phyloP scores from a whole-genome alignment of 148 eudicot species.

The Camellia sinensis region DNA sequence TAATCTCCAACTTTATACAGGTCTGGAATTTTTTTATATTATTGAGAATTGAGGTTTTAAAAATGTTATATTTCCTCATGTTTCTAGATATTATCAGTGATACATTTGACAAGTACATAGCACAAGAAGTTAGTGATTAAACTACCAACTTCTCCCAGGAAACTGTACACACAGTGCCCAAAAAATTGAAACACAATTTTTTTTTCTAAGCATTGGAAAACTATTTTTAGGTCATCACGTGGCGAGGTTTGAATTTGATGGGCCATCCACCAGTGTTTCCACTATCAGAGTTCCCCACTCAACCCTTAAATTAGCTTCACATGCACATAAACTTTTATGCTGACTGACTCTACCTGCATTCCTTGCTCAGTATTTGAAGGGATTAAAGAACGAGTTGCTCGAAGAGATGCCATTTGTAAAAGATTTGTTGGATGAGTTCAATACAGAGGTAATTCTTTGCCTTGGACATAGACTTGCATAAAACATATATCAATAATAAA shows the following conservation, averaged over 20 bases:
- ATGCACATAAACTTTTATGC: constrained; percentile 6
- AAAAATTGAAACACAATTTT: not conserved
- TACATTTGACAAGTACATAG: not conserved
- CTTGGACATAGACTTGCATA: not conserved
- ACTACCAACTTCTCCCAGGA: not conserved
- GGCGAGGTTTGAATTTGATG: not conserved
- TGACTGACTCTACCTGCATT: constrained; percentile 8
- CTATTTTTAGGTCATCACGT: not conserved
- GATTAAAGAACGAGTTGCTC: constrained; percentile 39
- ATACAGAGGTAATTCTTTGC: constrained; percentile 31
- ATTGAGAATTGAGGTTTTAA: not conserved
- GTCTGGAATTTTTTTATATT: constrained; percentile 15
- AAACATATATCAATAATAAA: not conserved
- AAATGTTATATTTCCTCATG: not conserved
- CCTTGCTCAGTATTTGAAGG: constrained; percentile 39
- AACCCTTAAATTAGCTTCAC: not conserved
- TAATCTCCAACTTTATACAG: constrained; percentile 46
- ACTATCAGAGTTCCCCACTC: not conserved
- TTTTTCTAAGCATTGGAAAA: not conserved
- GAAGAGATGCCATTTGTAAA: constrained; percentile 44
- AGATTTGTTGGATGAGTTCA: constrained; percentile 36
- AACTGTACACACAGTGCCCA: not conserved
- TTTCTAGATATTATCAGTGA: not conserved
- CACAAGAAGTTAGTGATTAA: not conserved
- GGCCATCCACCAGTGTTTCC: not conserved